phyloP scores from a whole-genome alignment of 2,329 filamentous ascomycete species.

The Stachybotrys echinatus region DNA sequence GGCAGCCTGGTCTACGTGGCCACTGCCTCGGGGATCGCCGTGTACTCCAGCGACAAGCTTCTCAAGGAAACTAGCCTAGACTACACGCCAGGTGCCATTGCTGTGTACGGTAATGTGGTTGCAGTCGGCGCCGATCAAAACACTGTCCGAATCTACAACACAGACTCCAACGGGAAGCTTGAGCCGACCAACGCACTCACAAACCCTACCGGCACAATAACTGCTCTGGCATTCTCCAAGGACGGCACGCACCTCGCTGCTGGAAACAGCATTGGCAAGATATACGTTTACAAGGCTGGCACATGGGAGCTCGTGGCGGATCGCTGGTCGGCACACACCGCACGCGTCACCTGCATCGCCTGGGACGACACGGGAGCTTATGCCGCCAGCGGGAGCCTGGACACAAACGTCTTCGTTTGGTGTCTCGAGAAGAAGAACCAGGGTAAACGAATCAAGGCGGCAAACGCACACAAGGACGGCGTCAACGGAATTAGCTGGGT shows the following conservation, averaged over 20 bases:
- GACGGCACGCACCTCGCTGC: constrained; percentile 74
- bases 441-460: constrained; percentile 74
- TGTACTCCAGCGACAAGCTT: constrained; percentile 56
- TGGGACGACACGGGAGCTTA: constrained; percentile 78
- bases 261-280: constrained; percentile 81
- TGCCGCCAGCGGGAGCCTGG: constrained; percentile 77
- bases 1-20: constrained; percentile 51
- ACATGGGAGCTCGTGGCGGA: constrained; percentile 72
- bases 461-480: constrained; percentile 93
- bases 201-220: constrained; percentile 66
- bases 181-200: constrained; percentile 52
- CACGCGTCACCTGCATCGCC: constrained; percentile 51
- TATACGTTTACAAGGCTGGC: constrained; percentile 66
- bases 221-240: constrained; percentile 76
- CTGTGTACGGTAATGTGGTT: constrained; percentile 60
- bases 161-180: constrained; percentile 51
- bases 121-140: constrained; percentile 75
- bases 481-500: constrained; percentile 86
- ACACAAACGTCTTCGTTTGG: constrained; percentile 93
- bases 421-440: constrained; percentile 73
- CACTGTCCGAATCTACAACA: constrained; percentile 65
- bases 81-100: constrained; percentile 65
- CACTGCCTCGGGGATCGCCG: constrained; percentile 43
- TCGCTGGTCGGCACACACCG: constrained; percentile 58
- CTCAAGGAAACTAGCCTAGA: constrained; percentile 54